Percentiles rank a stretch among this genome's conserved stretches.
phyloP scores from a whole-genome alignment of 306 rosid species.

The Begonia fuchsioides region DNA sequence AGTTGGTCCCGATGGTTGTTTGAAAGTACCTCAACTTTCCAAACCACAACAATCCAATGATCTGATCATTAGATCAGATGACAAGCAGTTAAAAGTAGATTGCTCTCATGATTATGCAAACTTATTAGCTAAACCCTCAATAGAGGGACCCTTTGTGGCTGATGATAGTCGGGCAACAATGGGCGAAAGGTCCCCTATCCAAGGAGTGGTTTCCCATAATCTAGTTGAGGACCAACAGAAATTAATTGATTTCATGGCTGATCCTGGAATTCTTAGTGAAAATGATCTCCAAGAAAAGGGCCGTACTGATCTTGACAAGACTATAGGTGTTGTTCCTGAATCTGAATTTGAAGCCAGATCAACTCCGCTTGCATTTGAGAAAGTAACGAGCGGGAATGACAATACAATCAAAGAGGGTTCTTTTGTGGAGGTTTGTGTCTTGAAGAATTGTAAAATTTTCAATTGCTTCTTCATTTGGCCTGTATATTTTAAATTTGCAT shows the following conservation, averaged over 20 bases:
- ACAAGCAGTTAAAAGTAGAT: background rate
- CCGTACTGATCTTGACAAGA: conserved; percentile 32
- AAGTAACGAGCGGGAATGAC: conserved; percentile 19
- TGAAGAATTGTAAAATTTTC: too few relatives aligned
- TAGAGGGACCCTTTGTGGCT: conserved; percentile 24
- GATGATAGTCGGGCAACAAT: conserved; percentile 18
- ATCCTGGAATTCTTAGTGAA: conserved; percentile 12
- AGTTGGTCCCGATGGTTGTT: conserved; percentile 60
- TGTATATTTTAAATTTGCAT: too few relatives aligned
- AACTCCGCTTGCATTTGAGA: conserved; percentile 24
- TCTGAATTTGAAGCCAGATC: conserved; percentile 29
- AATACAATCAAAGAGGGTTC: conserved; percentile 63
- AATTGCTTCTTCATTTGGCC: too few relatives aligned
- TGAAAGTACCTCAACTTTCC: conserved; percentile 31
- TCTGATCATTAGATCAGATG: conserved; percentile 28
- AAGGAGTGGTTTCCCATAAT: conserved; percentile 18
- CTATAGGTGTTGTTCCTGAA: conserved; percentile 34
- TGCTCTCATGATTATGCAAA: conserved; percentile 24
- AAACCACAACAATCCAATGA: too few relatives aligned
- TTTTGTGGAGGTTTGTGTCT: conserved; percentile 54
- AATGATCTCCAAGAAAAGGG: conserved; percentile 33
- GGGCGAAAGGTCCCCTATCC: conserved; percentile 25
- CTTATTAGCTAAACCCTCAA: conserved; percentile 18
- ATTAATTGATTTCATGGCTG: conserved; percentile 24
- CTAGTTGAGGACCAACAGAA: conserved; percentile 24